These are phyloP conservation scores for Phytophthora crassamura DNA, from an alignment of 352 stramenopile species.

Conservation along the genomic window DNA sequence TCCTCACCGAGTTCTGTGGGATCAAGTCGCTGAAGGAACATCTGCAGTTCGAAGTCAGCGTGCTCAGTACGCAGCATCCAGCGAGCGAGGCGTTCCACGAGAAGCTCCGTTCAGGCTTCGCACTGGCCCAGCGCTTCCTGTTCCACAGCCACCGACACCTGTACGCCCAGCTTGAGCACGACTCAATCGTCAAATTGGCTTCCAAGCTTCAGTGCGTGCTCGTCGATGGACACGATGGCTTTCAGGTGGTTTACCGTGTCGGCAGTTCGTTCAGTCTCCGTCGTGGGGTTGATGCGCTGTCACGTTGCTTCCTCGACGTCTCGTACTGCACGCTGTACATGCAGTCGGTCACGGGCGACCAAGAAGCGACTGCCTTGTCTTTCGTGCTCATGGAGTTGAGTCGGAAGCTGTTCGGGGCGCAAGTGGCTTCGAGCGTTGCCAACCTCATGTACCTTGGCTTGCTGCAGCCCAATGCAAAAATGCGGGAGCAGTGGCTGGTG, in stretches of 20 bases:
- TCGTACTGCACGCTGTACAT: constrained; percentile 46
- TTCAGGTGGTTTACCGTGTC: constrained; percentile 67
- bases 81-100: constrained; percentile 38
- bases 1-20: constrained; percentile 56
- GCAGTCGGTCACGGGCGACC: constrained; percentile 30
- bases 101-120: constrained; percentile 39
- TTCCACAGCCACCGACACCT: constrained; percentile 47
- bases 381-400: constrained; percentile 63
- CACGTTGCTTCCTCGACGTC: constrained; percentile 58
- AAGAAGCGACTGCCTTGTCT: constrained; percentile 50
- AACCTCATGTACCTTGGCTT: constrained; percentile 81
- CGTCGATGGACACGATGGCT: constrained; percentile 47
- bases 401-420: constrained; percentile 56
- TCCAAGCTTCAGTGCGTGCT: constrained; percentile 44
- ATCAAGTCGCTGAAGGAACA: constrained; percentile 59
- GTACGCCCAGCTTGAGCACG: constrained; percentile 56
- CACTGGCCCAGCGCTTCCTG: constrained; percentile 61
- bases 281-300: constrained; percentile 24
- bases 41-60: constrained; percentile 60
- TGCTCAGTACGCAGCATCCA: constrained; percentile 40
- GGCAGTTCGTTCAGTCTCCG: constrained; percentile 46
- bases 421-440: constrained; percentile 56
- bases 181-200: constrained; percentile 35
- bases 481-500: constrained; percentile 66
- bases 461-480: constrained; percentile 44